phyloP scores from a whole-genome alignment of 495 filamentous ascomycete genomes.

The Hypoxylon fragiforme region DNA sequence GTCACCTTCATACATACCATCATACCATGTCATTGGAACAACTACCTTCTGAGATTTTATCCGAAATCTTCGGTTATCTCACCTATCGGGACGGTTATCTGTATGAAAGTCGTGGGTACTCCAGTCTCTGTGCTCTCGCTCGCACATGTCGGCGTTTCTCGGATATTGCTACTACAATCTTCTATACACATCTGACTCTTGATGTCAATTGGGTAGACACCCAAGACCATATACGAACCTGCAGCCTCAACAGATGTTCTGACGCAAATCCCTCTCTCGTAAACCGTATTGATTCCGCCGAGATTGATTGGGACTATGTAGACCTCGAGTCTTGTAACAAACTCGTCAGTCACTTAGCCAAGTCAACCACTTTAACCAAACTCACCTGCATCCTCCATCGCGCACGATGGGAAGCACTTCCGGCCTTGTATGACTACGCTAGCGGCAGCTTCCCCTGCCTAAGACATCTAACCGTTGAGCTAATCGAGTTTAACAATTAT shows the following conservation, averaged over 20 bases:
- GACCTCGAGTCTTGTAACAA: background rate
- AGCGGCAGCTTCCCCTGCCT: constrained; percentile 5
- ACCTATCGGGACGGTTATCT: background rate
- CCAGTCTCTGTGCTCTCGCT: constrained; percentile 16
- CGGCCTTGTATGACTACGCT: constrained; percentile 3
- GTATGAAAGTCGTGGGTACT: background rate
- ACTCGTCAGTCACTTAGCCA: constrained; percentile 3
- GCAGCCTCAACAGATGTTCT: background rate
- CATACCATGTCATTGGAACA: constrained; percentile 4
- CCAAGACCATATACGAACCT: background rate
- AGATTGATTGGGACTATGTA: background rate
- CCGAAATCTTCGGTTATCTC: constrained; percentile 7
- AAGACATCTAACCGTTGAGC: background rate
- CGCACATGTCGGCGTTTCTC: constrained; percentile 13
- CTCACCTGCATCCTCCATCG: background rate
- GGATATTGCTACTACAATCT: background rate
- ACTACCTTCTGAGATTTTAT: constrained; percentile 6
- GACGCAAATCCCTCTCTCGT: constrained; percentile 1
- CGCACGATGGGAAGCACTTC: background rate
- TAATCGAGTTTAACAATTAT: background rate
- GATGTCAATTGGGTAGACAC: background rate
- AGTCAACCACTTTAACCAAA: constrained; percentile 6
- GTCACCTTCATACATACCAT: no score
- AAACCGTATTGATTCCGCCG: constrained; percentile 1
- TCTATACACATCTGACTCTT: constrained; percentile 5